Percentiles rank a stretch among this genome's conserved stretches.
These are phyloP conservation scores for Fomes fomentarius DNA, from an alignment of 1,284 basidiomycete genomes.

Conservation along the genomic window DNA sequence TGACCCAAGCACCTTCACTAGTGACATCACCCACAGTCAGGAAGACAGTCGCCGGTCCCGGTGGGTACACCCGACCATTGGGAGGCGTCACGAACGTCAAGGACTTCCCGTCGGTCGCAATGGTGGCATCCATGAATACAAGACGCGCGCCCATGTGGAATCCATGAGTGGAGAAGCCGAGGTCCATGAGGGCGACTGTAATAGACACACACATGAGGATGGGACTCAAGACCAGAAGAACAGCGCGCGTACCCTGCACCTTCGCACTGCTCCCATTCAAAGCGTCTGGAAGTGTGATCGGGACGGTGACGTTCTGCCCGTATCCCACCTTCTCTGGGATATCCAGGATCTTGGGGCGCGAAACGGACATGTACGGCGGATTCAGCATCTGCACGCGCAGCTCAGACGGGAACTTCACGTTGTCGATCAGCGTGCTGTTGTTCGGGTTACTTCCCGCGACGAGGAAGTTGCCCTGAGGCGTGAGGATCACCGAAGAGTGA, in stretches of 20 bases:
- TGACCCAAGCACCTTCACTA: no score
- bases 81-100: no score
- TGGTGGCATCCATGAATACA: no score
- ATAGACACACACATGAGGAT: neutral
- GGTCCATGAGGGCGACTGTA: neutral
- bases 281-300: neutral
- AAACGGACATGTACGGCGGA: conserved; percentile 26
- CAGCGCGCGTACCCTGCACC: neutral
- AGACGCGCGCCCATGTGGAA: no score
- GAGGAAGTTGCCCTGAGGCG: conserved; percentile 44
- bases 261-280: neutral
- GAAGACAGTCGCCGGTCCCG: no score
- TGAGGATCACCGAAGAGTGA: conserved; percentile 43
- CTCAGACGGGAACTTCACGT: conserved; percentile 38
- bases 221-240: neutral
- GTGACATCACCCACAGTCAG: no score
- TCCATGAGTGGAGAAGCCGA: neutral
- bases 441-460: conserved; percentile 31
- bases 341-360: neutral
- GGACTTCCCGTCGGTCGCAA: no score
- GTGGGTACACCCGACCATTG: no score
- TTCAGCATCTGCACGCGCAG: conserved; percentile 49
- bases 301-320: neutral
- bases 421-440: conserved; percentile 39
- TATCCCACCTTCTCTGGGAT: neutral